Evolutionary conservation across 2,329 filamentous ascomycete genomes (phyloP).

Genomic region (Zasmidium citrigriseum): DNA sequence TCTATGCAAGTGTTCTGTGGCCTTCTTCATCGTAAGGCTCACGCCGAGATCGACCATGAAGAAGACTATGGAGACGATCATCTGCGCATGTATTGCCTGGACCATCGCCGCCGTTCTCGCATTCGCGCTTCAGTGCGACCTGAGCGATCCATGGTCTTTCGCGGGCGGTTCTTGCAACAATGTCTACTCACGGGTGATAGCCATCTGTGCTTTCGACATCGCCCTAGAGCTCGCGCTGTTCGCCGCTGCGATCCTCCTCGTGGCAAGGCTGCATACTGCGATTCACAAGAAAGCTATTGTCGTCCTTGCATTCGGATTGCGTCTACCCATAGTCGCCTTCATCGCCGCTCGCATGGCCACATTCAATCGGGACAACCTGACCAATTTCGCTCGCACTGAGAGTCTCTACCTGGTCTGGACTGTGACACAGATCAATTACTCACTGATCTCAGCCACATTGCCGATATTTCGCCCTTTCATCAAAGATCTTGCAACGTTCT

Average conservation of each 20-base stretch:
- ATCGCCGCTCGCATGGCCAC: conserved; percentile 15
- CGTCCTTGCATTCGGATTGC: conserved; percentile 16
- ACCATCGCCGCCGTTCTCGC: conserved; percentile 17
- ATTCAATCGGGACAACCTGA: conserved; percentile 1
- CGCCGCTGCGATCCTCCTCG: conserved; percentile 12
- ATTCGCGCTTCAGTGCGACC: conserved; percentile 20
- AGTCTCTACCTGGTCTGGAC: conserved; percentile 20
- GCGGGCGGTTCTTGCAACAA: conserved; percentile 2
- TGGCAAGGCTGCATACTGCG: conserved; percentile 11
- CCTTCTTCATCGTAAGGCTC: conserved; percentile 20
- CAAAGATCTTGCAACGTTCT: conserved; percentile 17
- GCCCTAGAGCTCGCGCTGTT: conserved; percentile 16
- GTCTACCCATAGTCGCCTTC: conserved; percentile 17
- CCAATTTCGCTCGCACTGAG: conserved; percentile 10
- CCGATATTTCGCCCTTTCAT: conserved; percentile 15
- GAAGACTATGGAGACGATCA: conserved; percentile 9
- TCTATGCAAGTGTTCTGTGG: conserved; percentile 18
- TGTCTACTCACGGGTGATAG: conserved; percentile 8
- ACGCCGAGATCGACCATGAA: conserved; percentile 18
- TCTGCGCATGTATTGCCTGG: conserved; percentile 12
- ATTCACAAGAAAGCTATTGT: conserved; percentile 17
- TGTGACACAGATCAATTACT: conserved; percentile 20
- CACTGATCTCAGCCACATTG: conserved; percentile 14
- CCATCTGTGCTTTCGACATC: conserved; percentile 13
- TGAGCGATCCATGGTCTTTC: conserved; percentile 14